Evolutionary conservation across 768 basidiomycete species (phyloP).

Genomic region (Scleroderma bovista): DNA sequence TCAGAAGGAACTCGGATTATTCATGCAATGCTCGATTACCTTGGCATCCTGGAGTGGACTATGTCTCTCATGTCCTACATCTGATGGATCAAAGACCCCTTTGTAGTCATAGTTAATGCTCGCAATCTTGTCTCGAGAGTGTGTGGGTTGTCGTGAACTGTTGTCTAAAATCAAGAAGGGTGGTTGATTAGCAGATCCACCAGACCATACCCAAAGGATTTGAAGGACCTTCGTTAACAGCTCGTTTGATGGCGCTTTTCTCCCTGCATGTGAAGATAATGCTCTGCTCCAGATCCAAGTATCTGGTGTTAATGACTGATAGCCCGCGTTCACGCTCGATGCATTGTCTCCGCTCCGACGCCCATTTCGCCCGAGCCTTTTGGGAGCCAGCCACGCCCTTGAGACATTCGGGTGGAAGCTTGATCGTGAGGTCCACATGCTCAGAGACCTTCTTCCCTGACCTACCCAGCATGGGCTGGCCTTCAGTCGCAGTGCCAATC

Average conservation of each 20-base stretch:
- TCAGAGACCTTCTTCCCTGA: not conserved
- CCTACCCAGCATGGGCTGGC: not conserved
- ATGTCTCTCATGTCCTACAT: too few relatives aligned
- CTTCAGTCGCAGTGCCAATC: not conserved
- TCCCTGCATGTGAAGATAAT: conserved; percentile 8
- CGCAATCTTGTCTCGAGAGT: not conserved
- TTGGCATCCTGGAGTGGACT: not conserved
- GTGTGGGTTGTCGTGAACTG: not conserved
- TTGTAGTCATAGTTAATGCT: too few relatives aligned
- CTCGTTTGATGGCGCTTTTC: not conserved
- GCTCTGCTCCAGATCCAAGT: conserved; percentile 2
- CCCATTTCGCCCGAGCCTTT: conserved; percentile 9
- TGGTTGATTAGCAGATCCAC: not conserved
- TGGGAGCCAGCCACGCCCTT: conserved; percentile 7
- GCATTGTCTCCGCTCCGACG: conserved; percentile 6
- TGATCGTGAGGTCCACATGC: conserved; percentile 2
- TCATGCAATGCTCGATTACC: not conserved
- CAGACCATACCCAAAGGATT: not conserved
- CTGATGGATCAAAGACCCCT: too few relatives aligned
- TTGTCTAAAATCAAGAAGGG: not conserved
- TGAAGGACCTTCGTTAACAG: conserved; percentile 5
- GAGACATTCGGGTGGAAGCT: conserved; percentile 10
- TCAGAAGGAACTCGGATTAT: not conserved
- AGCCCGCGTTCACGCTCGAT: conserved; percentile 6
- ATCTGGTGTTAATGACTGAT: conserved; percentile 7